Conservation (phyloP, 202 grass and related monocot genomes). For the Hordeum pubiflorum region DNA sequence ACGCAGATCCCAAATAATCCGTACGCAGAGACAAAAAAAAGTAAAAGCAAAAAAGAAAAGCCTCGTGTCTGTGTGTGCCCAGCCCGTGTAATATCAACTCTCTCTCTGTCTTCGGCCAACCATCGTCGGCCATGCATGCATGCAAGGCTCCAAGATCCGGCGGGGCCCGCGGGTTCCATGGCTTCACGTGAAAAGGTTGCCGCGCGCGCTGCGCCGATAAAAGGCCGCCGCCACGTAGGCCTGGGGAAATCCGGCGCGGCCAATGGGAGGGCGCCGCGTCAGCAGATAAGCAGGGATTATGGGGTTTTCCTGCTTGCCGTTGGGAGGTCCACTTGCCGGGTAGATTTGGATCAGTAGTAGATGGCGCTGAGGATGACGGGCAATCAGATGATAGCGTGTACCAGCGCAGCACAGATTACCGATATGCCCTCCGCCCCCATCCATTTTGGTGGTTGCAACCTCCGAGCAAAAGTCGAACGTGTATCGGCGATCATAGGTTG, state of each 20-base stretch:
- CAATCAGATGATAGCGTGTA: constrained; percentile 15
- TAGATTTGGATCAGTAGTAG: constrained; percentile 1
- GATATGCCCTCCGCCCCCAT: neutral
- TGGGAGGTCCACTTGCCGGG: constrained; percentile 15
- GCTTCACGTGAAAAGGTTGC: constrained; percentile 37
- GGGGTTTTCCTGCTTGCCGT: neutral
- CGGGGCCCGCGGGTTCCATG: constrained; percentile 14
- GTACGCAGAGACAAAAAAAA: neutral
- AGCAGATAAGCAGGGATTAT: constrained; percentile 43
- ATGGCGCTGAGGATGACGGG: constrained; percentile 11
- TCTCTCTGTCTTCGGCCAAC: neutral
- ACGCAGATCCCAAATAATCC: neutral
- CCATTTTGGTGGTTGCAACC: neutral
- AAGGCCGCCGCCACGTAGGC: constrained; percentile 31
- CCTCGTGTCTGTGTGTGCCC: too few species aligned
- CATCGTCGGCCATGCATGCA: constrained; percentile 24
- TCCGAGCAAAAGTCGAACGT: neutral
- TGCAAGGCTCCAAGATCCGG: constrained; percentile 43
- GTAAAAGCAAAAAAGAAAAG: neutral
- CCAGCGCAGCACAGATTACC: neutral
- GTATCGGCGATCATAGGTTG: neutral
- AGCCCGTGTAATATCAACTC: neutral
- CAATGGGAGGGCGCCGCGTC: constrained; percentile 34
- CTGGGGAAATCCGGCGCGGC: constrained; percentile 20
- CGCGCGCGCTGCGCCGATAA: constrained; percentile 2